These are phyloP conservation scores for Pichia phayaonensis DNA, from an alignment of 805 yeast species.

Conservation along the genomic window DNA sequence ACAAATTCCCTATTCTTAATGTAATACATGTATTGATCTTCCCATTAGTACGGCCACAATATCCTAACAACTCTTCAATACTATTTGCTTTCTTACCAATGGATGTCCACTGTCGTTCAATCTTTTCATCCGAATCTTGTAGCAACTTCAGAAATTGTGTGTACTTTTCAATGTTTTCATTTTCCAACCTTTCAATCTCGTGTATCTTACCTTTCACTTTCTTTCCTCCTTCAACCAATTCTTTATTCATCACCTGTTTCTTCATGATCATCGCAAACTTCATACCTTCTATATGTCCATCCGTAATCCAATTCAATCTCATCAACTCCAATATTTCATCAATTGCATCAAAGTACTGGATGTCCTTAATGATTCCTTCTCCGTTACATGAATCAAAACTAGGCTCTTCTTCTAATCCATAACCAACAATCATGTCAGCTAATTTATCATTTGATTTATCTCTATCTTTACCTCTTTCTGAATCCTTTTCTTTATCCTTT, in stretches of 20 bases:
- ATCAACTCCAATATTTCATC: constrained; percentile 4
- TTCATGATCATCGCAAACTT: constrained; percentile 2
- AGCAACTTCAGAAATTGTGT: constrained; percentile 13
- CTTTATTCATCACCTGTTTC: neutral
- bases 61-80: constrained; percentile 53
- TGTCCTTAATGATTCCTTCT: neutral
- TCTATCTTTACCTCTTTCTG: too few relatives aligned
- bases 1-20: constrained; percentile 47
- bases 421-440: too few relatives aligned
- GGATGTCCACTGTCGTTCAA: constrained; percentile 18
- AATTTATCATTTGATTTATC: too few relatives aligned
- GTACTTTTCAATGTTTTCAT: constrained; percentile 19
- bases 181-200: constrained; percentile 26
- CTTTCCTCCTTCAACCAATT: neutral
- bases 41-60: constrained; percentile 61
- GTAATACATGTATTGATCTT: constrained; percentile 68
- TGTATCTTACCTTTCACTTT: constrained; percentile 20
- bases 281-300: constrained; percentile 1
- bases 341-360: constrained; percentile 1
- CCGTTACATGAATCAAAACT: too few relatives aligned
- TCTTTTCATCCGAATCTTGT: constrained; percentile 16
- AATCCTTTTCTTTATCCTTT: too few relatives aligned
- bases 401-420: too few relatives aligned
- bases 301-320: neutral
- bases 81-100: constrained; percentile 28